These are phyloP conservation scores for Chaetomium olivaceum DNA, from an alignment of 2,329 filamentous ascomycete genomes.

Conservation along the genomic window DNA sequence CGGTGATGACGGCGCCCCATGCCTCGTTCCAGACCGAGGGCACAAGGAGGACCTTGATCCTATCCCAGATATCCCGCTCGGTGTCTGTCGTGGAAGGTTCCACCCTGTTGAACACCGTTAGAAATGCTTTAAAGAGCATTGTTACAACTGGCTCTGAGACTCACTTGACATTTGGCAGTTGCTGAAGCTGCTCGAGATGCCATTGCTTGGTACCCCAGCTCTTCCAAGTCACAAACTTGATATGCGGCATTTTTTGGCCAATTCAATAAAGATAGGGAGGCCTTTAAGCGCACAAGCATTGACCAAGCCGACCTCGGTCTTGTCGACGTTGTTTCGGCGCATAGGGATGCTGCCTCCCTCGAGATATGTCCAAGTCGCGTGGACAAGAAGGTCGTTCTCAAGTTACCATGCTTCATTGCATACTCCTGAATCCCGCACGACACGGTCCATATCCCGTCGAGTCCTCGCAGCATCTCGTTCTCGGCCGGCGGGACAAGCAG, in stretches of 20 bases:
- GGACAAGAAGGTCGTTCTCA: constrained; percentile 30
- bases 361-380: constrained; percentile 29
- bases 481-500: constrained; percentile 27
- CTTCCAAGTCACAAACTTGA: constrained; percentile 32
- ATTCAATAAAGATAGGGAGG: constrained; percentile 26
- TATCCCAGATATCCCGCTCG: constrained; percentile 31
- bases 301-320: constrained; percentile 31
- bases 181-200: constrained; percentile 20
- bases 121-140: background rate
- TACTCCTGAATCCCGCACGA: constrained; percentile 29
- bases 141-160: background rate
- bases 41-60: constrained; percentile 30
- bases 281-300: constrained; percentile 33
- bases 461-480: constrained; percentile 23
- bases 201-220: constrained; percentile 29
- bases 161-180: constrained; percentile 29
- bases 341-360: constrained; percentile 23
- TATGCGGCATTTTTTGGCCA: constrained; percentile 28
- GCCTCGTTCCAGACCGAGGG: constrained; percentile 33
- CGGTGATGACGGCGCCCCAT: constrained; percentile 33
- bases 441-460: constrained; percentile 33
- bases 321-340: constrained; percentile 30
- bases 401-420: constrained; percentile 25
- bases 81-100: constrained; percentile 26
- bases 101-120: constrained; percentile 20